Evolutionary conservation across 176 grass and related monocot genomes (phyloP).

Genomic region (Phragmites australis): DNA sequence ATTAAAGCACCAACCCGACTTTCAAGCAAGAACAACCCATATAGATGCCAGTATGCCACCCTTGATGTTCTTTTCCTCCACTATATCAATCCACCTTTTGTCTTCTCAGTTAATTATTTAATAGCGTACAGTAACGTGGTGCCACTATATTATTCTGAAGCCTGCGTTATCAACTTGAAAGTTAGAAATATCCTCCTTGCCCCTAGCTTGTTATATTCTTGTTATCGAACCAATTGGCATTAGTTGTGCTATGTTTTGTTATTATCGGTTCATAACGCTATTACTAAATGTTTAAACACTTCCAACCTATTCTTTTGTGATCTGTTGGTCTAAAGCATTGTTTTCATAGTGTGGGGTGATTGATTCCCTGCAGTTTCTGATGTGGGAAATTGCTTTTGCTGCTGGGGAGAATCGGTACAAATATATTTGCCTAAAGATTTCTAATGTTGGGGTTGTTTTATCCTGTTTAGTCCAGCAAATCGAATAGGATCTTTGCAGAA

Average conservation of each 20-base stretch:
- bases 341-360: slow-evolving; percentile 21
- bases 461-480: neutral
- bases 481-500: slow-evolving; percentile 9
- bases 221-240: slow-evolving; percentile 23
- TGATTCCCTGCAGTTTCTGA: slow-evolving; percentile 27
- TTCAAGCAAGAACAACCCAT: slow-evolving; percentile 23
- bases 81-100: slow-evolving; percentile 3
- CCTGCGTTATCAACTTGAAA: slow-evolving; percentile 5
- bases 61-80: slow-evolving; percentile 41
- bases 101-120: slow-evolving; percentile 15
- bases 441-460: neutral
- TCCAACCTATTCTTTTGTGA: neutral
- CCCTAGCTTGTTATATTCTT: neutral
- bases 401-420: neutral
- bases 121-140: neutral
- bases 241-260: neutral
- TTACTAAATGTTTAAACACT: slow-evolving; percentile 1
- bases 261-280: neutral
- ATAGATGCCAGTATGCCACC: slow-evolving; percentile 39
- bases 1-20: slow-evolving; percentile 29
- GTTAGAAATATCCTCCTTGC: slow-evolving; percentile 15
- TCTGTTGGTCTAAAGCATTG: slow-evolving; percentile 1
- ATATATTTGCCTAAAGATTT: neutral
- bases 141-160: slow-evolving; percentile 35
- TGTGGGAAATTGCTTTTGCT: slow-evolving; percentile 24